Percentiles rank a stretch among this genome's conserved stretches.
Conservation (phyloP, 805 yeast genomes). For the Ogataea methanolica region DNA sequence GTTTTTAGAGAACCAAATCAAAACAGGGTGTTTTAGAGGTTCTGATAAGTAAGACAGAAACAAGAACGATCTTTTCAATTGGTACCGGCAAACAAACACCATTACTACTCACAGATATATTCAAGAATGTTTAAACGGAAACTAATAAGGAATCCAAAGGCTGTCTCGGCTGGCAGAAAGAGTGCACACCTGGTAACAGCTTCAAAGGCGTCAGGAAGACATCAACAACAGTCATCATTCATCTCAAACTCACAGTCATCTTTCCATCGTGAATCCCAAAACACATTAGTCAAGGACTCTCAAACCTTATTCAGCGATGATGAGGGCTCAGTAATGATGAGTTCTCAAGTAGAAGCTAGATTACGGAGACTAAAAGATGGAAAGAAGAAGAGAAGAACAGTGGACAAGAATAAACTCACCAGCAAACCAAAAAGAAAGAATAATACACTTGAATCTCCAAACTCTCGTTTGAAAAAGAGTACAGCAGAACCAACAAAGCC, state of each 20-base stretch:
- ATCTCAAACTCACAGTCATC: constrained; percentile 1
- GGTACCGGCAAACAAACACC: background rate
- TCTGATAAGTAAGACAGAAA: too few relatives aligned
- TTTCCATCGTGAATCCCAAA: constrained; percentile 2
- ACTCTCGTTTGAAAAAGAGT: too few relatives aligned
- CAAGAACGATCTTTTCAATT: background rate
- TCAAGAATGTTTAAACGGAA: background rate
- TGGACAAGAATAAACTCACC: background rate
- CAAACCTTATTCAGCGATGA: constrained; percentile 19
- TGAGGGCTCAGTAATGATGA: constrained; percentile 6
- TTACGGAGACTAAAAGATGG: background rate
- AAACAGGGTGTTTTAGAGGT: too few relatives aligned
- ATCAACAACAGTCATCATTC: background rate
- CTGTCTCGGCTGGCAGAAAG: background rate
- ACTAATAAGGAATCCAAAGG: background rate
- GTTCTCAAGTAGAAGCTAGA: background rate
- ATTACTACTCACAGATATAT: background rate
- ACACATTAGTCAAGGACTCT: constrained; percentile 14
- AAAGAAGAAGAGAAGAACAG: background rate
- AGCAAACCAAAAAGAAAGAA: background rate
- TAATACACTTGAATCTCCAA: background rate
- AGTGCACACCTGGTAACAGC: too few relatives aligned
- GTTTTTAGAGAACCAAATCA: too few relatives aligned
- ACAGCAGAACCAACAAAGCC: too few relatives aligned
- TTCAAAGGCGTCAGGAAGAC: background rate